Evolutionary conservation across 495 filamentous ascomycete species (phyloP).

Genomic region (Acidomyces sp.): DNA sequence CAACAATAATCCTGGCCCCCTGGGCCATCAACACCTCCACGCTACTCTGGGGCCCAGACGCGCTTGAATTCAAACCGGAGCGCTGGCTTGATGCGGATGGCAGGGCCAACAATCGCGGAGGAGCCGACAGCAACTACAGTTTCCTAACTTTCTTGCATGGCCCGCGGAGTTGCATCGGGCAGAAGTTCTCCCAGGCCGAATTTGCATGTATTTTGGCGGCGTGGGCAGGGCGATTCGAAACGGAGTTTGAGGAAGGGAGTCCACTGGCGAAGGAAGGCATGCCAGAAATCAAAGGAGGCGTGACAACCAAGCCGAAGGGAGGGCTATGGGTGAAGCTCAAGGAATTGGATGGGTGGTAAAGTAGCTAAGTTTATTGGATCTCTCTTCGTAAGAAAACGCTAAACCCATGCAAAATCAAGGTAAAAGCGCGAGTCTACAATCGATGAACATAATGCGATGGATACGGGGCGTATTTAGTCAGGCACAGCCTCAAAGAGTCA

Average conservation of each 20-base stretch:
- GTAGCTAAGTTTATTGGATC: too few relatives aligned
- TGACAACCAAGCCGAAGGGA: conserved; percentile 30
- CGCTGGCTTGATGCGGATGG: conserved; percentile 27
- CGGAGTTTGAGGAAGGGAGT: conserved; percentile 34
- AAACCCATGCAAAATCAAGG: too few relatives aligned
- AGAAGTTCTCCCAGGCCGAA: conserved; percentile 69
- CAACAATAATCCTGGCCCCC: conserved; percentile 37
- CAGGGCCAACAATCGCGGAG: conserved; percentile 27
- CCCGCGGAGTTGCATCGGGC: conserved; percentile 37
- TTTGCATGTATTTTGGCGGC: conserved; percentile 69
- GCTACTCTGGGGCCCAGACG: conserved; percentile 30
- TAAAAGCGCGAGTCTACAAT: too few relatives aligned
- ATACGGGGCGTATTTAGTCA: too few relatives aligned
- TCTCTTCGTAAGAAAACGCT: too few relatives aligned
- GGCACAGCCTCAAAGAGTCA: too few relatives aligned
- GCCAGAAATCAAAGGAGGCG: conserved; percentile 28
- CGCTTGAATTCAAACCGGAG: conserved; percentile 33
- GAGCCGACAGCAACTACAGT: conserved; percentile 29
- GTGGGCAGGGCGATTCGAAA: conserved; percentile 57
- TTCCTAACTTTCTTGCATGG: conserved; percentile 35
- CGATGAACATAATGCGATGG: too few relatives aligned
- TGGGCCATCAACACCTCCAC: conserved; percentile 30
- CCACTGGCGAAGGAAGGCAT: conserved; percentile 8
- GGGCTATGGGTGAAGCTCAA: conserved; percentile 22
- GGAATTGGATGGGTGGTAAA: conserved; percentile 20